Base-by-base conservation (phyloP, 2,329 filamentous ascomycete species). In the Phialophora chinensis region DNA sequence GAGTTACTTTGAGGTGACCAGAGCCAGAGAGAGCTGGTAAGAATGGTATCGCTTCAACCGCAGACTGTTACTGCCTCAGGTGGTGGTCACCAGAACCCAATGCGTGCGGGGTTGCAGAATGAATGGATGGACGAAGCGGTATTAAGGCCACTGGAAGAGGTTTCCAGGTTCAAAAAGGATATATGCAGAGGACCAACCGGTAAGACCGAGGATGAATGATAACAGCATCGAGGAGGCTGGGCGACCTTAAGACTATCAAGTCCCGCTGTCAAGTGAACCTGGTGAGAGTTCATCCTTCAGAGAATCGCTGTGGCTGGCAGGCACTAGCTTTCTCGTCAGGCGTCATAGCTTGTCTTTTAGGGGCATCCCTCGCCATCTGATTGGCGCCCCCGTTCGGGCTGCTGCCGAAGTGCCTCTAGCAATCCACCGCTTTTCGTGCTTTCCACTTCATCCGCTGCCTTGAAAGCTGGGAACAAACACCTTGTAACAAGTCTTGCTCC, bases 381-480 rank as follows among this genome's bases (percentile, higher is more conserved):
- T 44, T 44, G 38, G 38, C 38, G 38, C 17, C 38, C 38, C 7
- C 17, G 38, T 2, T 44, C 38, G 38, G 38, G 38, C 38, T 44
- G 38, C 17, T 44, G 38, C 17, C 38, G 38, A 44, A 44, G 17
- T 44, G 42, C 27, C 23, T 42, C 17, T 44, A 20, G 10, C 44
- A 14, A 27, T 7, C 35, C 6, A 49, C 25, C 20, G 31, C 47
- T 42, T 44, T 44, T 54, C 49, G 31, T 31, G 49, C 49, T 54
- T 62, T 14, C 20, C 49, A 11, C 25, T 23, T 29, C 58, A 52
- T 60, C 25, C 42, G 47, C 25, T 61, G 59, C 47, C 49, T 12
- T 44, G 55, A 62, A 62, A 62, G 54, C 60, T 62, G 50, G 60
- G 60, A 62, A 62, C 49, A n/a, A 10, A 17, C n/a, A 33, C 47